phyloP scores from a whole-genome alignment of 352 stramenopile species.

The Phytopythium delawarense region DNA sequence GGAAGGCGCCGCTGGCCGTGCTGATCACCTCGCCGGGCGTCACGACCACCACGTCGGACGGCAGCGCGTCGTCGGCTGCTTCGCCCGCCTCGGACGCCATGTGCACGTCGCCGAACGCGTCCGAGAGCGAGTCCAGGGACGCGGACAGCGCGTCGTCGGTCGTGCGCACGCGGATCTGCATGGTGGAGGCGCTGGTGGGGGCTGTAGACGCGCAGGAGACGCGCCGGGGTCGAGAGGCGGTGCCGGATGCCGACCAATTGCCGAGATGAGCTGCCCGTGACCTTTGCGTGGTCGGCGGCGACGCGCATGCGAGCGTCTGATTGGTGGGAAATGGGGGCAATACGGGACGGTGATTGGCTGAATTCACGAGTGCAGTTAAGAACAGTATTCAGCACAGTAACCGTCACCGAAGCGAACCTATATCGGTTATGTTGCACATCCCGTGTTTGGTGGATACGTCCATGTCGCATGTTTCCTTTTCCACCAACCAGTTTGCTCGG shows the following conservation, averaged over 20 bases:
- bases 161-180: slow-evolving; percentile 3
- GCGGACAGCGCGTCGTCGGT: background rate
- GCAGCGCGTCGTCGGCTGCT: slow-evolving; percentile 22
- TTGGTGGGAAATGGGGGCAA: background rate
- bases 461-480: background rate
- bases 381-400: too few species aligned
- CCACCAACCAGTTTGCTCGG: too few species aligned
- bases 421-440: too few species aligned
- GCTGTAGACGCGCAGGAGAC: too few species aligned
- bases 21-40: slow-evolving; percentile 77
- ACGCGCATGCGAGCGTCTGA: background rate
- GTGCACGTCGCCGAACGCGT: background rate
- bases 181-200: background rate
- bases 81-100: too few species aligned
- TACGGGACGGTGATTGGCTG: background rate
- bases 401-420: too few species aligned
- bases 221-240: too few species aligned
- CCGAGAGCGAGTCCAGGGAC: background rate
- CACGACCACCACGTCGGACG: slow-evolving; percentile 56
- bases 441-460: too few species aligned
- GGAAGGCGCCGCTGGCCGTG: slow-evolving; percentile 66
- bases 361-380: too few species aligned
- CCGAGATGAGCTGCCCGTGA: background rate
- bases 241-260: too few species aligned
- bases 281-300: background rate